Evolutionary conservation across 306 rosid genomes (phyloP), one percentile per base, ranked within the genome.

Genomic region (Gleditsia sinensis): DNA sequence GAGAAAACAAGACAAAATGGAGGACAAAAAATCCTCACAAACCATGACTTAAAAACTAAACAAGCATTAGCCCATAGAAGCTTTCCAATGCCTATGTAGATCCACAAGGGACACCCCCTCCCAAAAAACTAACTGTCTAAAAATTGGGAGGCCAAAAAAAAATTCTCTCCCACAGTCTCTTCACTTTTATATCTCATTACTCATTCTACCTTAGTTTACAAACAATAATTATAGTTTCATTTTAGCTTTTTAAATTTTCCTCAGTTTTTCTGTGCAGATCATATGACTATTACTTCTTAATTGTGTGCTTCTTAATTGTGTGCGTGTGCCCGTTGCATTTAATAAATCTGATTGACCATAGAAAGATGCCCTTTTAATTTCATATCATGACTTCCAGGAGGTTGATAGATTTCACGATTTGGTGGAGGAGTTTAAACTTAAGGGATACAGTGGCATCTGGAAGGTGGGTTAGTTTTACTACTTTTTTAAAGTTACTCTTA

Each of bases 401-500:
- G 95, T 94, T 77, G 99, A 94, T 83, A 88, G 77, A 86, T 94
- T 90, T 85, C 64, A 73, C 6, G 96, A 91, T 55, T 79, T 92
- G 51, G 89, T 74, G 70, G 95, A 94, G 76, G 89, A 85, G 67
- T 83, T 94, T 71, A 88, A 62, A 80, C 63, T 50, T 78, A 84
- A 80, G 77, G 99, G 99, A 54, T 91, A 88, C 82, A 75, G 27
- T 55, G 97, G 99, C 81, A 80, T 83, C 75, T 92, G 97, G 97
- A 92, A 91, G 97, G 97, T 94, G 77, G 9, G 89, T 66, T 79
- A 53, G 49, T 65, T 66, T 56, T 81, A 57, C 17, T 56, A 19
- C 24, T 71, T 66, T 32, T 77, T 67, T 50, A 28, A 51, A 13
- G 72, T 43, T 75, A 48, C 67, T 33, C 66, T 37, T 75, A 54